phyloP scores from a whole-genome alignment of 2,329 filamentous ascomycete genomes.

The Bertia moriformis region DNA sequence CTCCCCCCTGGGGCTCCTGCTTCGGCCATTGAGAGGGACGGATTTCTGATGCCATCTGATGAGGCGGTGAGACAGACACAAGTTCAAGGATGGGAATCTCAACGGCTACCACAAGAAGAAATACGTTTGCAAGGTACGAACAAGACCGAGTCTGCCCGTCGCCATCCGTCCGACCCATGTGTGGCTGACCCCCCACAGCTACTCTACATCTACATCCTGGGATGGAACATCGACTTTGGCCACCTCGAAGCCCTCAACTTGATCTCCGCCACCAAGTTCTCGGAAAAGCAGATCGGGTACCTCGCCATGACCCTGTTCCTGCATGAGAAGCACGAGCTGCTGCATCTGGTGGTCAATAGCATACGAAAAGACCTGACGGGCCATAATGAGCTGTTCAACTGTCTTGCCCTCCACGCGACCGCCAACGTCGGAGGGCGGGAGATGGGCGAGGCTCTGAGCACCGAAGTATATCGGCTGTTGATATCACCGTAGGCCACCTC shows the following conservation, averaged over 20 bases:
- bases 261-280: constrained; percentile 92
- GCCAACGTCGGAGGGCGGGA: constrained; percentile 93
- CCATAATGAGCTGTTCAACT: constrained; percentile 95
- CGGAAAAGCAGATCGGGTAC: constrained; percentile 98
- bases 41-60: too few species aligned
- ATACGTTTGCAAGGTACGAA: constrained; percentile 85
- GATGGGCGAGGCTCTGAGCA: constrained; percentile 87
- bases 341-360: constrained; percentile 94
- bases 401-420: constrained; percentile 87
- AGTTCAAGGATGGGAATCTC: constrained; percentile 87
- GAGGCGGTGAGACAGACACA: constrained; percentile 43
- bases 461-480: constrained; percentile 80
- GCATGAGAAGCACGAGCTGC: constrained; percentile 88
- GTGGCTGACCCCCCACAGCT: constrained; percentile 34
- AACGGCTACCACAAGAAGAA: constrained; percentile 99
- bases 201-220: constrained; percentile 95
- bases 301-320: constrained; percentile 93
- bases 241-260: constrained; percentile 96
- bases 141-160: constrained; percentile 2
- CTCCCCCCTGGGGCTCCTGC: background rate
- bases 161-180: constrained; percentile 4
- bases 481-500: constrained; percentile 93
- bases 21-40: background rate
- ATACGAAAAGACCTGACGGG: constrained; percentile 92
- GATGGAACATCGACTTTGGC: constrained; percentile 97